phyloP scores from a whole-genome alignment of 2,329 filamentous ascomycete species.

The Neospermospora avenae region DNA sequence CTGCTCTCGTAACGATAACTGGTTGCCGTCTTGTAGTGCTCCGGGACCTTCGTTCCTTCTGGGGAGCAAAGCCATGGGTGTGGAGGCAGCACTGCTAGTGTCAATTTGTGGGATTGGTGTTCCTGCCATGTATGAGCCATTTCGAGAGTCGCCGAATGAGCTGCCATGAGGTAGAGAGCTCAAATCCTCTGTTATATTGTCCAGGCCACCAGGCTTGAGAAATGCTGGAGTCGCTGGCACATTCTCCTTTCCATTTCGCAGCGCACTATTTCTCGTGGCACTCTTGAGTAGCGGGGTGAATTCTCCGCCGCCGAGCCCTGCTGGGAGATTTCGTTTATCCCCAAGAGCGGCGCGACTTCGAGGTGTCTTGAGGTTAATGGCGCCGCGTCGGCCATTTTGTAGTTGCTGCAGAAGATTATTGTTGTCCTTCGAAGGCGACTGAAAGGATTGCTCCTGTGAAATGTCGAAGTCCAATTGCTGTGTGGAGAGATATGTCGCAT shows the following conservation, averaged over 20 bases:
- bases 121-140: slow-evolving; percentile 58
- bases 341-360: slow-evolving; percentile 65
- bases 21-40: slow-evolving; percentile 79
- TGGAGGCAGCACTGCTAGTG: slow-evolving; percentile 78
- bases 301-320: slow-evolving; percentile 62
- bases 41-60: slow-evolving; percentile 61
- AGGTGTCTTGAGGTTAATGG: slow-evolving; percentile 66
- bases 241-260: slow-evolving; percentile 61
- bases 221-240: slow-evolving; percentile 66
- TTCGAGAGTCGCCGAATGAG: slow-evolving; percentile 65
- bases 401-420: slow-evolving; percentile 74
- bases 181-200: slow-evolving; percentile 66
- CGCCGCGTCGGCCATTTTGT: slow-evolving; percentile 59
- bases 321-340: slow-evolving; percentile 68
- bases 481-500: slow-evolving; percentile 75
- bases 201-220: slow-evolving; percentile 53
- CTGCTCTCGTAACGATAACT: slow-evolving; percentile 88
- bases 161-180: slow-evolving; percentile 73
- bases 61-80: slow-evolving; percentile 70
- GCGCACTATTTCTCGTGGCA: slow-evolving; percentile 69
- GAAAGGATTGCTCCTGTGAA: slow-evolving; percentile 84
- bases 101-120: slow-evolving; percentile 75
- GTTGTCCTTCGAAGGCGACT: slow-evolving; percentile 71
- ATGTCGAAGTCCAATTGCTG: slow-evolving; percentile 70
- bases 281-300: slow-evolving; percentile 93